Percentiles rank a stretch among this genome's conserved stretches.
phyloP scores from a whole-genome alignment of 1,139 yeast genomes.

The Lizanozyma gosingica region DNA sequence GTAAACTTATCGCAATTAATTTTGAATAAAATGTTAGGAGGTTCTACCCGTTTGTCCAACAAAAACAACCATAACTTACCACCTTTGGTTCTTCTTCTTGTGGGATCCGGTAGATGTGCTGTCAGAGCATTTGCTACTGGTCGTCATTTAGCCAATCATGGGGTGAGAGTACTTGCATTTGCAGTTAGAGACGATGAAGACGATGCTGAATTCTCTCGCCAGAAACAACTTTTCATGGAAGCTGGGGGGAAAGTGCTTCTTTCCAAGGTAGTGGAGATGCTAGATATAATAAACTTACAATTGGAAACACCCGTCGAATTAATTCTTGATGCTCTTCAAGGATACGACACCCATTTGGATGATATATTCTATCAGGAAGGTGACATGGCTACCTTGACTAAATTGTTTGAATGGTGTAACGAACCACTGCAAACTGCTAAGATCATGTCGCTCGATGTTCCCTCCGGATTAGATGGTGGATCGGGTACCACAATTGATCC shows the following conservation, averaged over 20 bases:
- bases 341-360: constrained; percentile 63
- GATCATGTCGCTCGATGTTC: constrained; percentile 67
- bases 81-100: constrained; percentile 64
- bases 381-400: constrained; percentile 34
- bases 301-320: constrained; percentile 72
- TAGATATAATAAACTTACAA: constrained; percentile 27
- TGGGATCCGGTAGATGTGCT: constrained; percentile 71
- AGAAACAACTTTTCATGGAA: neutral
- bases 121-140: constrained; percentile 72
- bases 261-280: constrained; percentile 21
- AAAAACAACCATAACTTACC: constrained; percentile 63
- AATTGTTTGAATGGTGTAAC: constrained; percentile 65
- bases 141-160: constrained; percentile 69
- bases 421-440: constrained; percentile 37
- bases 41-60: constrained; percentile 48
- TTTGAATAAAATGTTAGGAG: constrained; percentile 54
- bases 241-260: constrained; percentile 34
- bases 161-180: constrained; percentile 57
- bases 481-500: constrained; percentile 48
- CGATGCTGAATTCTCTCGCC: constrained; percentile 12
- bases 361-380: constrained; percentile 31
- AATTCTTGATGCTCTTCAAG: constrained; percentile 74
- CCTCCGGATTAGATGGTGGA: constrained; percentile 81
- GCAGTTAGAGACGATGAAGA: constrained; percentile 29
- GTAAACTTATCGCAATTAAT: constrained; percentile 56